These are phyloP conservation scores for Trametes polyzona DNA, from an alignment of 1,284 basidiomycete species.

Conservation along the genomic window DNA sequence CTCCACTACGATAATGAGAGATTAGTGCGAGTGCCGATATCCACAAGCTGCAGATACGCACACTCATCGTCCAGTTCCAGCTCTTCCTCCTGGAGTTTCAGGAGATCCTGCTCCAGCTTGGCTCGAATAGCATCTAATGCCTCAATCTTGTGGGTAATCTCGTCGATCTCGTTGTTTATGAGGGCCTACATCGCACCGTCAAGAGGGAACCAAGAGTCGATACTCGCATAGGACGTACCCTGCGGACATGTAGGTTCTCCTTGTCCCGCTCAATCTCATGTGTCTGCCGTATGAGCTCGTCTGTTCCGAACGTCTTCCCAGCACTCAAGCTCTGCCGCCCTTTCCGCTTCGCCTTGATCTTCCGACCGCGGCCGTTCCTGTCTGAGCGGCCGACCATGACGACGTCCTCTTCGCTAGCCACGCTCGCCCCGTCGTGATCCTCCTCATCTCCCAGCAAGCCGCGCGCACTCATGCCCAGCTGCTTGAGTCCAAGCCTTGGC, in stretches of 20 bases:
- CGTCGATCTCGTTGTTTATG: constrained; percentile 82
- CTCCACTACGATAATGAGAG: constrained; percentile 57
- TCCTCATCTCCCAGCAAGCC: constrained; percentile 73
- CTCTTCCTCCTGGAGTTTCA: constrained; percentile 93
- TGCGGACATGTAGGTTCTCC: constrained; percentile 85
- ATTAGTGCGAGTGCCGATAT: not conserved
- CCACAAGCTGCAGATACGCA: constrained; percentile 53
- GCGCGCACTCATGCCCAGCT: constrained; percentile 75
- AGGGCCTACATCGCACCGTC: constrained; percentile 58
- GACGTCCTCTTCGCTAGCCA: constrained; percentile 67
- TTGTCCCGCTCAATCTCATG: constrained; percentile 88
- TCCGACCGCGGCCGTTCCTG: constrained; percentile 33
- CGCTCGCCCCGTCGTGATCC: constrained; percentile 62
- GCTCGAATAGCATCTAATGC: constrained; percentile 82
- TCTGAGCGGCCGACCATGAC: constrained; percentile 56
- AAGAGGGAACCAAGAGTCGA: constrained; percentile 7
- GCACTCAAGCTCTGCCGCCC: constrained; percentile 71
- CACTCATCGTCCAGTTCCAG: constrained; percentile 94
- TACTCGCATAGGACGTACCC: constrained; percentile 55
- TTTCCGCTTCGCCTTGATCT: constrained; percentile 57
- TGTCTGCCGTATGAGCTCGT: constrained; percentile 81
- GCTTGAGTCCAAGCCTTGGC: constrained; percentile 78
- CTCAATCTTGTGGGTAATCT: constrained; percentile 89
- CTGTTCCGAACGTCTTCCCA: constrained; percentile 74
- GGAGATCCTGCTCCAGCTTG: constrained; percentile 81